Evolutionary conservation across 768 basidiomycete species (phyloP), one percentile per base, ranked within the genome.

Genomic region (Termitomyces sp.): DNA sequence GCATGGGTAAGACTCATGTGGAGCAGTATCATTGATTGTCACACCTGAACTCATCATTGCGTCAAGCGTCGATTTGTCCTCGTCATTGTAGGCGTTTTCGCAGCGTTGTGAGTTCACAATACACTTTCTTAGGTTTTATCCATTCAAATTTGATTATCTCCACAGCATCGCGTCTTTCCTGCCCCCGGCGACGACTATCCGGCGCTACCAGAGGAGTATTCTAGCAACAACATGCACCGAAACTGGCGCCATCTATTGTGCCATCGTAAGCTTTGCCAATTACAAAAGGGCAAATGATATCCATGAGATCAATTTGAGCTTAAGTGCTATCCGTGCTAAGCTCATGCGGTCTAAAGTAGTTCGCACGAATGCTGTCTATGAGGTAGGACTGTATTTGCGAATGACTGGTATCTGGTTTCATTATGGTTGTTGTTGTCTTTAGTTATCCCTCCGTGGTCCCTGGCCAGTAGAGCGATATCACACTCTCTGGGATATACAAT

Each of bases 391-490:
- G 28, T 9, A 23, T 14, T 54, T 59, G 4, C 45, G 27, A 59
- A 23, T 37, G 52, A 19, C 10, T 48, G 6, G 27, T 32, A 11
- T 37, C 12, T 6, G 10, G 1, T 45, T 46, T 17, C 32, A 39
- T 28, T 37, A 37, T 17, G 8, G 45, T 16, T 46, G 6, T 32
- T 4, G 35, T 45, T n/a, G n/a, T 35, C 32, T 54, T 16, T 63
- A 93, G 85, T 83, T 91, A 66, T 91, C 90, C 0, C 69, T 94
- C 23, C 70, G 83, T 51, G 92, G 91, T 0, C 73, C 77, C 60
- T 94, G 90, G 92, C 92, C 92, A 1, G 80, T 81, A n/a, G 72
- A 88, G 55, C 72, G 92, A 57, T 93, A 93, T 66, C 82, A 86
- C 37, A 81, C 73, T 35, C 79, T 90, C 32, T 68, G 85, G 59